phyloP scores from a whole-genome alignment of 2,329 filamentous ascomycete species.

The Curvularia eragrostidis region DNA sequence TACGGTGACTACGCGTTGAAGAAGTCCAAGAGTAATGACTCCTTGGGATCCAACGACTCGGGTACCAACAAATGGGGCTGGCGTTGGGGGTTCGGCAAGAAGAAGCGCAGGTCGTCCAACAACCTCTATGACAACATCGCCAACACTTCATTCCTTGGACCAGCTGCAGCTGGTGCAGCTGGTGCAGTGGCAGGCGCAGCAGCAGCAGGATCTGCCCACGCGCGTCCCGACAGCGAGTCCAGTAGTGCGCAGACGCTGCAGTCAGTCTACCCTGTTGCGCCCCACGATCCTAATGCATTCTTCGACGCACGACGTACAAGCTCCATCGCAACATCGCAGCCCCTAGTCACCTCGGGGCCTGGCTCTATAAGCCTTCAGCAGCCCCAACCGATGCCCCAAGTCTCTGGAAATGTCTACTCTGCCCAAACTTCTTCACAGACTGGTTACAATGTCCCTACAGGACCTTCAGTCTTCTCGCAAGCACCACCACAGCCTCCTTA shows the following conservation, averaged over 20 bases:
- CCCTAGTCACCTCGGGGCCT: conserved; percentile 41
- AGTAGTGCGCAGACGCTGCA: conserved; percentile 62
- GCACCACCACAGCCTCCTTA: conserved; percentile 28
- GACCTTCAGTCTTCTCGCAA: conserved; percentile 51
- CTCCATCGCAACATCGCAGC: conserved; percentile 52
- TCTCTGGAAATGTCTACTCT: conserved; percentile 71
- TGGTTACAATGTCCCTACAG: conserved; percentile 51
- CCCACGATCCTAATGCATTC: conserved; percentile 64
- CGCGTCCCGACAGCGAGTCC: conserved; percentile 57
- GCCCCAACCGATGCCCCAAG: conserved; percentile 77
- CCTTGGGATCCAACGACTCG: conserved; percentile 61
- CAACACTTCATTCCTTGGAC: conserved; percentile 47
- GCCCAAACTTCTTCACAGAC: conserved; percentile 51
- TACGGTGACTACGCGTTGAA: conserved; percentile 60
- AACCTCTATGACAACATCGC: conserved; percentile 45
- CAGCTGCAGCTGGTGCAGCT: conserved; percentile 50
- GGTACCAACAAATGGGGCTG: conserved; percentile 65
- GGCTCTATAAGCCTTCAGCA: conserved; percentile 77
- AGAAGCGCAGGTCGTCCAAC: conserved; percentile 47
- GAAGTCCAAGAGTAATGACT: conserved; percentile 58
- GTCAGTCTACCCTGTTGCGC: conserved; percentile 70
- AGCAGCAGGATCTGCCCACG: conserved; percentile 55
- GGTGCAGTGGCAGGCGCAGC: conserved; percentile 48
- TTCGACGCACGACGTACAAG: conserved; percentile 66
- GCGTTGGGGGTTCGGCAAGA: conserved; percentile 64